Percentiles rank a stretch among this genome's conserved stretches.
These are phyloP conservation scores for Asterella californica DNA, from an alignment of 225 moss, liverwort and hornwort species.

Conservation along the genomic window DNA sequence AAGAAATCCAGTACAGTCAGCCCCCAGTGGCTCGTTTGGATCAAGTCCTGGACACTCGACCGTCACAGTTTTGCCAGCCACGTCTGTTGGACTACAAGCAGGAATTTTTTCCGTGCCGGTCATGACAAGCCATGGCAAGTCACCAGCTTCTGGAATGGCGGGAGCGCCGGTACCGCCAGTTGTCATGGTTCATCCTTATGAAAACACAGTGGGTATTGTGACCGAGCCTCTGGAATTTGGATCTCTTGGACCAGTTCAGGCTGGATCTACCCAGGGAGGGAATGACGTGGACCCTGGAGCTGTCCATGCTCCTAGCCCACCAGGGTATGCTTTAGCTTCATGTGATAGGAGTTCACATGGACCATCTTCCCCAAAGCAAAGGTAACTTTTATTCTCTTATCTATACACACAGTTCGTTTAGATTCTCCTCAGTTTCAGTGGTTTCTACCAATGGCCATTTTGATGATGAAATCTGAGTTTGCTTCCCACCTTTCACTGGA, in stretches of 20 bases:
- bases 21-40: constrained; percentile 11
- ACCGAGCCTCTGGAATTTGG: constrained; percentile 43
- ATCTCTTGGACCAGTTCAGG: constrained; percentile 39
- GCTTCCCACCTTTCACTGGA: constrained; percentile 9
- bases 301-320: constrained; percentile 14
- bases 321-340: constrained; percentile 32
- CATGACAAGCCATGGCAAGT: constrained; percentile 24
- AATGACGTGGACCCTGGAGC: constrained; percentile 30
- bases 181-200: constrained; percentile 12
- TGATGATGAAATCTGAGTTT: constrained; percentile 5
- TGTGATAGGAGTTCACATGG: constrained; percentile 41
- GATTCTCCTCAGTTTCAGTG: background rate
- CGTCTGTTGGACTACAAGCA: constrained; percentile 25
- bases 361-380: constrained; percentile 43
- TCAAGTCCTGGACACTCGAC: constrained; percentile 18
- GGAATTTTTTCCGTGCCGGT: constrained; percentile 26
- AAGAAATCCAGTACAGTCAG: constrained; percentile 31
- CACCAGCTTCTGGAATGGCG: constrained; percentile 26
- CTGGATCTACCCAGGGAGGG: constrained; percentile 25
- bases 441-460: background rate
- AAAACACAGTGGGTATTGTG: constrained; percentile 15
- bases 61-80: constrained; percentile 16
- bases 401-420: background rate
- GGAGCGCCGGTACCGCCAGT: constrained; percentile 10
- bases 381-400: constrained; percentile 36